Percentiles rank a stretch among this genome's conserved stretches.
phyloP scores from a whole-genome alignment of 306 rosid species.

The Prunus davidiana region DNA sequence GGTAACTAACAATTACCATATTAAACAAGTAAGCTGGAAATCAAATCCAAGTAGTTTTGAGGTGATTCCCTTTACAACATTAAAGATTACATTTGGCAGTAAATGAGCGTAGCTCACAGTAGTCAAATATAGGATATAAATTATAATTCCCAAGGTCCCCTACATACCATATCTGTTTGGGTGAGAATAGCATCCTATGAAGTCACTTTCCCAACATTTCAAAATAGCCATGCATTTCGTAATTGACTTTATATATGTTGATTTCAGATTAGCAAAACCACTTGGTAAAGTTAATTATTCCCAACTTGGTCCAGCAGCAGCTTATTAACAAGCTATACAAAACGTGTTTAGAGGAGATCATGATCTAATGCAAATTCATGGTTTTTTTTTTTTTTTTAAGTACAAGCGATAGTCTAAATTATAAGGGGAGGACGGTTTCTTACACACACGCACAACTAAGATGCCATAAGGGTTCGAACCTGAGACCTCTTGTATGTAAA shows the following conservation, averaged over 20 bases:
- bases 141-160: background rate
- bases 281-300: background rate
- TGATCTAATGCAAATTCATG: background rate
- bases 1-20: too few species aligned
- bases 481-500: fast-evolving
- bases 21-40: too few species aligned
- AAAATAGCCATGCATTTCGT: background rate
- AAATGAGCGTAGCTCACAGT: background rate
- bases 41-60: background rate
- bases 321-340: background rate
- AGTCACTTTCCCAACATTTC: slow-evolving; percentile 5
- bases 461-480: fast-evolving
- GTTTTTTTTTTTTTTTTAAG: too few species aligned
- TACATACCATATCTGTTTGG: background rate
- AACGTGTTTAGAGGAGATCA: background rate
- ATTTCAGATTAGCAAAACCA: background rate
- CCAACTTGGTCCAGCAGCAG: background rate
- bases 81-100: background rate
- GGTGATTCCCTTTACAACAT: background rate
- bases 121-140: background rate
- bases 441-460: fast-evolving
- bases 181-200: background rate
- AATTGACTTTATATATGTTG: background rate
- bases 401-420: too few species aligned
- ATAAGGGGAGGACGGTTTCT: too few species aligned